Evolutionary conservation across 768 basidiomycete genomes (phyloP), one percentile per base, ranked within the genome.

Genomic region (Lactifluus subvellereus): DNA sequence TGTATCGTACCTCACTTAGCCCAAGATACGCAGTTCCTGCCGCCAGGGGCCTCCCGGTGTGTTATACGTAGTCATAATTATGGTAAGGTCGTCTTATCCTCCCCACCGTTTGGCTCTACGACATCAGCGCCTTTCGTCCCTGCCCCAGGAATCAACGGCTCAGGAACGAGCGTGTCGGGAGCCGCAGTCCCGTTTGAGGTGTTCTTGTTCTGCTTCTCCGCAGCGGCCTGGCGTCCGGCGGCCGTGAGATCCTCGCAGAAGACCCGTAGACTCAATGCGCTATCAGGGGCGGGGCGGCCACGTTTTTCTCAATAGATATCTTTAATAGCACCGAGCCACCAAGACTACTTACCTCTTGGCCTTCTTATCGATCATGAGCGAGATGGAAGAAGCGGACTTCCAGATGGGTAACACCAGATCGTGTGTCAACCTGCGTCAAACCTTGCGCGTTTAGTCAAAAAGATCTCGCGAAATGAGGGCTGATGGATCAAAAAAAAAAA

Each of bases 351-450:
- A 93, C 95, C 89, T 92, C 76, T 98, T 98, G 30, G 94, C 91
- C 71, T 90, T 90, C 74, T 98, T 99, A 75, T 98, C 94, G 58
- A 97, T 85, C 93, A 98, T 94, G 61, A 98, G 78, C 0, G 88
- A 85, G 57, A 96, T 72, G 0, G 94, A 96, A 13, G 86, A 84
- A 62, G 87, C 88, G 2, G 93, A 94, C 75, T 91, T 94, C 97
- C 96, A 98, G 56, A 98, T 81, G 0, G 97, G 96, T n/a, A 98
- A 76, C n/a, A 88, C 74, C 30, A 98, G 79, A 56, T 93, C 87
- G 67, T 91, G 85, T n/a, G 81, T 77, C 40, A 93, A 77, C 6
- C 89, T 94, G 52, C 1, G 22, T 43, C 27, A 38, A 59, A 37
- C 27, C 38, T 13, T 51, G 47, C 38, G 27, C 27, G 27, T 27